Conservation (phyloP, 768 basidiomycete species). For the Dendrothele bispora region DNA sequence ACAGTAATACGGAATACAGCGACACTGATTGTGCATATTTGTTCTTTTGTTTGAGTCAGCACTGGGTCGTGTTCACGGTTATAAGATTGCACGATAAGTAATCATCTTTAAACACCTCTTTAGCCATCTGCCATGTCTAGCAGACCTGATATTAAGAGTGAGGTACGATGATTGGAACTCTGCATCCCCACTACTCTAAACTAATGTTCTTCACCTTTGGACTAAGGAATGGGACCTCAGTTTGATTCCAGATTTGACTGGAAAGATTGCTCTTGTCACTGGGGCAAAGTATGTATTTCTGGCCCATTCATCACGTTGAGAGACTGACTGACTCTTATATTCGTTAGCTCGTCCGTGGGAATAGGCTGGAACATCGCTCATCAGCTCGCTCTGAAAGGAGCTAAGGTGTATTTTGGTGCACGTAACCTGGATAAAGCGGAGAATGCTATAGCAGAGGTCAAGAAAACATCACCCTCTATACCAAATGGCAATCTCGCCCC, state of each 20-base stretch:
- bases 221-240: background rate
- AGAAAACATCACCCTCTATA: background rate
- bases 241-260: slow-evolving; percentile 31
- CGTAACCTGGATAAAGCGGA: slow-evolving; percentile 4
- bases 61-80: no score
- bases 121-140: no score
- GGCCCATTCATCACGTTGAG: background rate
- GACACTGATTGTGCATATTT: no score
- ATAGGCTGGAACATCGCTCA: slow-evolving; percentile 8
- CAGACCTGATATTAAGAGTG: no score
- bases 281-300: slow-evolving; percentile 37
- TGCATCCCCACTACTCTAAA: no score
- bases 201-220: no score
- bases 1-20: no score
- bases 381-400: slow-evolving; percentile 8
- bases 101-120: no score
- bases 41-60: no score
- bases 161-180: no score
- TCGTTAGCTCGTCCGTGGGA: slow-evolving; percentile 1
- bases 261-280: slow-evolving; percentile 40
- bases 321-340: background rate
- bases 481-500: background rate
- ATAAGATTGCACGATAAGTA: no score
- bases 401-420: slow-evolving; percentile 8
- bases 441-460: slow-evolving; percentile 1